These are phyloP conservation scores for Bolboschoenoplectus hybrid DNA, from an alignment of 202 grass and related monocot genomes.

Conservation along the genomic window DNA sequence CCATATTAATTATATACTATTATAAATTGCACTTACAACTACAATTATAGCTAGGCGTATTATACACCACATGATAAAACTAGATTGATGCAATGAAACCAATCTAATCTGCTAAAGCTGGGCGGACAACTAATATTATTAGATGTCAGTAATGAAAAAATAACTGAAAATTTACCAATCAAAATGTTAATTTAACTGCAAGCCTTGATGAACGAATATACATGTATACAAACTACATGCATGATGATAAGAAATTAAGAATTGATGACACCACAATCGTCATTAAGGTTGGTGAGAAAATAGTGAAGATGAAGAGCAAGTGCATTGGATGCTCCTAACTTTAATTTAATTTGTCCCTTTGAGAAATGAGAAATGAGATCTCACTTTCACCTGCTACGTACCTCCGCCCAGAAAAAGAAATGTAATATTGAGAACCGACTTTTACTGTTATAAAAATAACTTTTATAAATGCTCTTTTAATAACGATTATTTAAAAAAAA, in stretches of 20 bases:
- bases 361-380: not conserved
- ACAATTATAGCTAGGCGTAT: not conserved
- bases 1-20: not conserved
- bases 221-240: too few relatives aligned
- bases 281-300: not conserved
- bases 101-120: slow-evolving; percentile 9
- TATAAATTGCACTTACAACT: not conserved
- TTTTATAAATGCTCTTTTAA: too few relatives aligned
- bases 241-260: too few relatives aligned
- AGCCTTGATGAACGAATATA: too few relatives aligned
- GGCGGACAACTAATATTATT: not conserved
- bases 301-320: not conserved
- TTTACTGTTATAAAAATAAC: too few relatives aligned
- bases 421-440: too few relatives aligned
- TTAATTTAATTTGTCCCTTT: not conserved
- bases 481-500: too few relatives aligned
- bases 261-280: not conserved
- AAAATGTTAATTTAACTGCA: too few relatives aligned
- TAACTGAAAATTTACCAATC: too few relatives aligned
- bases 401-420: too few relatives aligned
- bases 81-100: slow-evolving; percentile 6
- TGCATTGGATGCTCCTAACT: not conserved
- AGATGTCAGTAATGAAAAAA: not conserved
- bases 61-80: not conserved
- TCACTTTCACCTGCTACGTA: not conserved